Percentiles rank a stretch among this genome's conserved stretches.
Conservation (phyloP, 1,139 yeast species). For the Saccharomyces hybrid region DNA sequence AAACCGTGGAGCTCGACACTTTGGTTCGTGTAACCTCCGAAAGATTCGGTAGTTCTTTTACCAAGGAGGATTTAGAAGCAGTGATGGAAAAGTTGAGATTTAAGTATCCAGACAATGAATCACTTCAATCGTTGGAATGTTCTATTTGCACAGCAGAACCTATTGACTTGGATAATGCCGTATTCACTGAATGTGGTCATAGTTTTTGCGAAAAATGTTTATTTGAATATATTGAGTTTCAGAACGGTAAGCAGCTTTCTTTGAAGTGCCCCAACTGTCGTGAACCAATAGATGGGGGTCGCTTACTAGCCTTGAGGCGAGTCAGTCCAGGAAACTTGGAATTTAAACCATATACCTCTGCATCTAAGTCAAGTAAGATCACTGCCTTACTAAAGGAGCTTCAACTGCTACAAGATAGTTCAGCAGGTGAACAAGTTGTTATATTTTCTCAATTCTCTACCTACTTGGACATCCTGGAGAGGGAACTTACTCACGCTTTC, state of each 20-base stretch:
- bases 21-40: slow-evolving; percentile 4
- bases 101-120: slow-evolving; percentile 26
- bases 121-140: slow-evolving; percentile 59
- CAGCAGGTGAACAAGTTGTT: slow-evolving; percentile 65
- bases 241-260: slow-evolving; percentile 24
- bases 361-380: slow-evolving; percentile 58
- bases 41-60: slow-evolving; percentile 4
- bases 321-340: slow-evolving; percentile 8
- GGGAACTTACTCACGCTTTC: slow-evolving; percentile 39
- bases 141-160: slow-evolving; percentile 72
- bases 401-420: slow-evolving; percentile 43
- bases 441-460: slow-evolving; percentile 90
- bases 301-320: slow-evolving; percentile 19
- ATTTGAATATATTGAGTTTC: slow-evolving; percentile 54
- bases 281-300: slow-evolving; percentile 14
- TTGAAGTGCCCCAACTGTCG: slow-evolving; percentile 55
- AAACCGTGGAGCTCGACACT: slow-evolving; percentile 7
- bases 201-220: slow-evolving; percentile 68
- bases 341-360: slow-evolving; percentile 21
- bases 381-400: slow-evolving; percentile 61
- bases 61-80: slow-evolving; percentile 29
- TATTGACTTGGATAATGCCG: slow-evolving; percentile 47
- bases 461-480: slow-evolving; percentile 66
- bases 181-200: slow-evolving; percentile 77
- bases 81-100: slow-evolving; percentile 33